phyloP scores from a whole-genome alignment of 164 flowering plant genomes.

The Cinnamomum chago region DNA sequence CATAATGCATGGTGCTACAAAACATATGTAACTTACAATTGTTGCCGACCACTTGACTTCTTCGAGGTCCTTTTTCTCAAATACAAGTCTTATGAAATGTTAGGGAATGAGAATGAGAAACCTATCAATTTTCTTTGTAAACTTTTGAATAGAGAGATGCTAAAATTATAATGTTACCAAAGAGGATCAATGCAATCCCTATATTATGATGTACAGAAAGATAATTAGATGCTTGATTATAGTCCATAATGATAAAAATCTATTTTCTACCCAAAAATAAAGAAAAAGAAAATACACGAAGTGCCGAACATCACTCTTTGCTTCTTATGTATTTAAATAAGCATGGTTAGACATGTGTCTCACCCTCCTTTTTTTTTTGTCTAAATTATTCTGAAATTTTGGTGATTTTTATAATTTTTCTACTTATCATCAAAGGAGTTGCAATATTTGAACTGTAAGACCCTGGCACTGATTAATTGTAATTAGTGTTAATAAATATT shows the following conservation, averaged over 20 bases:
- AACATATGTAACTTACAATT: slow-evolving; percentile 41
- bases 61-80: slow-evolving; percentile 49
- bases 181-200: not conserved
- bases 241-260: not conserved
- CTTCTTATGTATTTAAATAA: slow-evolving; percentile 1
- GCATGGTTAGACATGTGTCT: not conserved
- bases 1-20: not conserved
- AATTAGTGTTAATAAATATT: too few species aligned
- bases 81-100: slow-evolving; percentile 36
- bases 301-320: not conserved
- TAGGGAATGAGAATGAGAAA: slow-evolving; percentile 21
- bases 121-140: not conserved
- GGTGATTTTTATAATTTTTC: not conserved
- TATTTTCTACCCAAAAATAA: not conserved
- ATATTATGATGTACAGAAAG: not conserved
- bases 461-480: too few species aligned
- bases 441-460: too few species aligned
- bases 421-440: too few species aligned
- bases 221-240: not conserved
- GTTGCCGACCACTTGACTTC: slow-evolving; percentile 56
- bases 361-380: not conserved
- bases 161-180: too few species aligned
- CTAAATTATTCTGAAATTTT: not conserved
- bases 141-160: not conserved
- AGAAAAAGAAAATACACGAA: not conserved